These are phyloP conservation scores for Cordyceps fumosorosea DNA, from an alignment of 2,329 filamentous ascomycete species.

Conservation along the genomic window DNA sequence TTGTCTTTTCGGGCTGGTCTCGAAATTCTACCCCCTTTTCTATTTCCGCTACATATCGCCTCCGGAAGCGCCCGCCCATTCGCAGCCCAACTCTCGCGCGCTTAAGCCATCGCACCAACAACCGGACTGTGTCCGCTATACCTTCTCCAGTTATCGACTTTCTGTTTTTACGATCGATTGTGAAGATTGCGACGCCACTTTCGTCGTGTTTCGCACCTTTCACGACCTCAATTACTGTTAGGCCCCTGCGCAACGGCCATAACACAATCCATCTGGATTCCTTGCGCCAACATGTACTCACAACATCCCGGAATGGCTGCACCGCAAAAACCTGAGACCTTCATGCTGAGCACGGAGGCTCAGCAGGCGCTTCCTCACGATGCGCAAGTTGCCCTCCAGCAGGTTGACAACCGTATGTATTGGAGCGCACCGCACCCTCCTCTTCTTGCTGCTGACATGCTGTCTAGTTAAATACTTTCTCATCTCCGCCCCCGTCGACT, in stretches of 20 bases:
- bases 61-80: slow-evolving; percentile 29
- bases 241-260: slow-evolving; percentile 8
- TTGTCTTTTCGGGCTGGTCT: slow-evolving; percentile 41
- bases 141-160: background rate
- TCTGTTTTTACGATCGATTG: background rate
- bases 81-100: slow-evolving; percentile 12
- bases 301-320: slow-evolving; percentile 83
- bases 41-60: slow-evolving; percentile 20
- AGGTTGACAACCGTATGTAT: slow-evolving; percentile 88
- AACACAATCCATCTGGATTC: background rate
- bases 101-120: slow-evolving; percentile 13
- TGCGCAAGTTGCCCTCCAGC: slow-evolving; percentile 92
- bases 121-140: slow-evolving; percentile 14
- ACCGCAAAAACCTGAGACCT: slow-evolving; percentile 95
- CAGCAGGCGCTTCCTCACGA: slow-evolving; percentile 94
- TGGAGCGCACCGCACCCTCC: background rate
- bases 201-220: background rate
- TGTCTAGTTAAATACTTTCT: slow-evolving; percentile 93
- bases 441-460: background rate
- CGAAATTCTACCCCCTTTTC: slow-evolving; percentile 23
- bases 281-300: slow-evolving; percentile 58
- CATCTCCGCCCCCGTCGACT: slow-evolving; percentile 96
- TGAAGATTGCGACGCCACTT: background rate
- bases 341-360: slow-evolving; percentile 95
- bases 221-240: background rate